phyloP scores from a whole-genome alignment of 768 basidiomycete species.

The Calocybe cyanea region DNA sequence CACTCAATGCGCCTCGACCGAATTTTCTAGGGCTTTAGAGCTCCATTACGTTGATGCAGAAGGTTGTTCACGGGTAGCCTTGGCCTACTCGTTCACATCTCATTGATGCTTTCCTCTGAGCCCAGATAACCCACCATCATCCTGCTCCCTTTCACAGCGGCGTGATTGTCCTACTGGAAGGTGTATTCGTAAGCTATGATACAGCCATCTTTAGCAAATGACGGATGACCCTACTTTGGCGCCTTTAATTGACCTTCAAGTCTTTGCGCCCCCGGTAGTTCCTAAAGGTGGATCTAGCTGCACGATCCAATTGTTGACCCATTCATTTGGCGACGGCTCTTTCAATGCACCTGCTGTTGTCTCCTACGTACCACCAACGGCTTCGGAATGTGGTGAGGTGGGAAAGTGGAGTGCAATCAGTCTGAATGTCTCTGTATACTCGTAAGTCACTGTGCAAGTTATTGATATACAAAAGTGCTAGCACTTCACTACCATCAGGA shows the following conservation, averaged over 20 bases:
- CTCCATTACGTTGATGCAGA: slow-evolving; percentile 52
- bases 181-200: slow-evolving; percentile 38
- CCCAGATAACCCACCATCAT: slow-evolving; percentile 37
- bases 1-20: neutral
- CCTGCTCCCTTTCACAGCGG: slow-evolving; percentile 44
- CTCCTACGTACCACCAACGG: slow-evolving; percentile 43
- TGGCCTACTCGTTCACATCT: neutral
- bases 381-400: slow-evolving; percentile 42
- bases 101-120: neutral
- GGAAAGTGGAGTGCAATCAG: slow-evolving; percentile 59
- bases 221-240: slow-evolving; percentile 24
- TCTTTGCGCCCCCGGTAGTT: slow-evolving; percentile 26
- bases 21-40: slow-evolving; percentile 28
- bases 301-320: slow-evolving; percentile 20
- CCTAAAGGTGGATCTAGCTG: slow-evolving; percentile 23
- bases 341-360: slow-evolving; percentile 24
- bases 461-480: too few relatives aligned
- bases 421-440: slow-evolving; percentile 56
- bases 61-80: too few relatives aligned
- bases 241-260: slow-evolving; percentile 27
- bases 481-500: slow-evolving; percentile 19
- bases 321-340: slow-evolving; percentile 28
- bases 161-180: slow-evolving; percentile 40
- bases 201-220: slow-evolving; percentile 54
- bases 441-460: slow-evolving; percentile 18